Conservation (phyloP, 371 early-diverging fungal species). For the Saksenaea oblongispora region DNA sequence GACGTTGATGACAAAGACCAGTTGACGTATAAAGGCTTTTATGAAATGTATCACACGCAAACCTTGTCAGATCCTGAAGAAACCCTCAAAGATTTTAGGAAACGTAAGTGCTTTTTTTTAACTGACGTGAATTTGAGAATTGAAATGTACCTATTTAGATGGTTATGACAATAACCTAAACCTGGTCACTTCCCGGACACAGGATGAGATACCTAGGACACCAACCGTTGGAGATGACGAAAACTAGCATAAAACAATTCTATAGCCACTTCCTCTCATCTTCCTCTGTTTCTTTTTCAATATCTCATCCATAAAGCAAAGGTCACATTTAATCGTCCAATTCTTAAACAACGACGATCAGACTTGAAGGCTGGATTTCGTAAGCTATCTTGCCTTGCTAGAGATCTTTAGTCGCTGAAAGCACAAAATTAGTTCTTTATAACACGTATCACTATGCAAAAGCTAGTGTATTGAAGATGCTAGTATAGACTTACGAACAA, state of each 20-base stretch:
- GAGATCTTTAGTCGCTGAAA: too few species aligned
- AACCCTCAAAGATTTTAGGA: conserved; percentile 73
- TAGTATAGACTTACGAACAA: too few species aligned
- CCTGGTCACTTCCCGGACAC: conserved; percentile 34
- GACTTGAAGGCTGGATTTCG: too few species aligned
- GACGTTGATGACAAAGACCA: conserved; percentile 56
- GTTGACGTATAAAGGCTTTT: conserved; percentile 64
- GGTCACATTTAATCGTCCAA: background rate
- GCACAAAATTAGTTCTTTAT: too few species aligned
- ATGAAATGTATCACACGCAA: conserved; percentile 77
- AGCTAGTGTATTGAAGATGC: too few species aligned
- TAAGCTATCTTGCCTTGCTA: too few species aligned
- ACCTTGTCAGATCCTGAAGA: conserved; percentile 69
- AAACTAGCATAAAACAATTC: background rate
- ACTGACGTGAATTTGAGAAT: background rate
- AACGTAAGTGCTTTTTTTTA: conserved; percentile 32
- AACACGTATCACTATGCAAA: too few species aligned
- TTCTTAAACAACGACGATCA: too few species aligned
- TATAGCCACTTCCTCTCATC: background rate
- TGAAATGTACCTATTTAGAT: conserved; percentile 18
- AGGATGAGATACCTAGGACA: conserved; percentile 14
- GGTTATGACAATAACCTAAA: conserved; percentile 43
- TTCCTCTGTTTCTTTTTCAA: background rate
- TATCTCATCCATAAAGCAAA: background rate
- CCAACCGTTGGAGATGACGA: conserved; percentile 6